Evolutionary conservation across 192 early-diverging fungal genomes (phyloP).

Genomic region (Coemansia sp.): DNA sequence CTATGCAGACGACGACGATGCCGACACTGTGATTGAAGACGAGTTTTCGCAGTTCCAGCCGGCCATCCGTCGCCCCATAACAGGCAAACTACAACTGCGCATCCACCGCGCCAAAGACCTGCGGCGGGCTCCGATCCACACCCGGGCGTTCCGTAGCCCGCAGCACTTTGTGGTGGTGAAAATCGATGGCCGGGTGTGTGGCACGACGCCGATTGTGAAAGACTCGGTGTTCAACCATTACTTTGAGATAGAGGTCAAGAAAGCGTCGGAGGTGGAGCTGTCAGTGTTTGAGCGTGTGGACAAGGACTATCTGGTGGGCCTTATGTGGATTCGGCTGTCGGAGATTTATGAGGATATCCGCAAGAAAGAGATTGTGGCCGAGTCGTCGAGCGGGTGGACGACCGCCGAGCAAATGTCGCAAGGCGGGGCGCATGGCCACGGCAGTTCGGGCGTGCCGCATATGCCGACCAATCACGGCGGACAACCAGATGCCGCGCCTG

Average conservation of each 20-base stretch:
- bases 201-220: slow-evolving; percentile 68
- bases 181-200: slow-evolving; percentile 79
- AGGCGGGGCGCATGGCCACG: neutral
- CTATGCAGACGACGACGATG: slow-evolving; percentile 73
- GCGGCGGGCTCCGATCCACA: slow-evolving; percentile 58
- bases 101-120: slow-evolving; percentile 62
- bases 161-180: slow-evolving; percentile 78
- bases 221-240: slow-evolving; percentile 81
- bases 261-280: slow-evolving; percentile 90
- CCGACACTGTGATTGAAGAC: slow-evolving; percentile 51
- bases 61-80: slow-evolving; percentile 66
- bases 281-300: slow-evolving; percentile 82
- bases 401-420: slow-evolving; percentile 51
- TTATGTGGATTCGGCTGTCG: slow-evolving; percentile 91
- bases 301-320: slow-evolving; percentile 71
- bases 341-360: slow-evolving; percentile 89
- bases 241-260: slow-evolving; percentile 85
- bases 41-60: slow-evolving; percentile 46
- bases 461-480: neutral
- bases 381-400: slow-evolving; percentile 58
- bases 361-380: slow-evolving; percentile 62
- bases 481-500: slow-evolving; percentile 13
- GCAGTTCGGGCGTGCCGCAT: slow-evolving; percentile 9
- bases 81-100: slow-evolving; percentile 70
- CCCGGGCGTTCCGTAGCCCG: slow-evolving; percentile 54